A percentile compares a stretch with the other conserved stretches of the same genome.
Conservation (phyloP, 1,284 basidiomycete genomes). For the Laetiporus sulphureus region DNA sequence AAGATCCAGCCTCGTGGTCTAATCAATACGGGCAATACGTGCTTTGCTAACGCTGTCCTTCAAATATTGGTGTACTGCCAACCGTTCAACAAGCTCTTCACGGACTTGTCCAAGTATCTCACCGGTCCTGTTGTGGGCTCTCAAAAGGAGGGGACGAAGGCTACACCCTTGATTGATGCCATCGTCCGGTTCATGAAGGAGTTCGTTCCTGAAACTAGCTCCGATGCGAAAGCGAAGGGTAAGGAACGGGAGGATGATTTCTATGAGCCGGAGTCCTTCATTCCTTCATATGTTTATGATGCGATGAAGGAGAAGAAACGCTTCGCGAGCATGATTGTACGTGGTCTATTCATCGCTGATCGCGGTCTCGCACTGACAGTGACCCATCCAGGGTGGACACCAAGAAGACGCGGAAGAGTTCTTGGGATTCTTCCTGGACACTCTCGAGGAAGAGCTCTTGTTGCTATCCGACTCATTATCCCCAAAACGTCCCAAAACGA, state of each 20-base stretch:
- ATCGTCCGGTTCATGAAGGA: conserved; percentile 79
- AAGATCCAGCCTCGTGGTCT: conserved; percentile 73
- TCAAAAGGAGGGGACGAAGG: conserved; percentile 34
- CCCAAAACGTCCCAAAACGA: conserved; percentile 22
- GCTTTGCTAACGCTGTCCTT: conserved; percentile 93
- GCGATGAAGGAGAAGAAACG: conserved; percentile 94
- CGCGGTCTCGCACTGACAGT: background rate
- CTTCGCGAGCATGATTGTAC: conserved; percentile 87
- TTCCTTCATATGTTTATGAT: conserved; percentile 89
- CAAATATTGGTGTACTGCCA: conserved; percentile 88
- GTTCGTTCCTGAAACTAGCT: conserved; percentile 45
- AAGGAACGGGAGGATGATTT: conserved; percentile 35
- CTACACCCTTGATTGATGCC: conserved; percentile 80
- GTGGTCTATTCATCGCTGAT: conserved; percentile 1
- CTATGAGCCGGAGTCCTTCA: conserved; percentile 64
- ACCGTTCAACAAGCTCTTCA: conserved; percentile 80
- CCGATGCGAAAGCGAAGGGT: conserved; percentile 27
- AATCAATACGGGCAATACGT: conserved; percentile 95
- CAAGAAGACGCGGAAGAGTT: conserved; percentile 99
- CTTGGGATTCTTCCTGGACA: conserved; percentile 95
- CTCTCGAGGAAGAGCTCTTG: conserved; percentile 89
- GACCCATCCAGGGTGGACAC: conserved; percentile 63
- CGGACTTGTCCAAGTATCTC: conserved; percentile 58
- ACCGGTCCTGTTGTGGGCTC: conserved; percentile 23
- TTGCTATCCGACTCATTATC: conserved; percentile 48